Conservation (phyloP, 805 yeast species). For the Barnettozyma botsteinii region DNA sequence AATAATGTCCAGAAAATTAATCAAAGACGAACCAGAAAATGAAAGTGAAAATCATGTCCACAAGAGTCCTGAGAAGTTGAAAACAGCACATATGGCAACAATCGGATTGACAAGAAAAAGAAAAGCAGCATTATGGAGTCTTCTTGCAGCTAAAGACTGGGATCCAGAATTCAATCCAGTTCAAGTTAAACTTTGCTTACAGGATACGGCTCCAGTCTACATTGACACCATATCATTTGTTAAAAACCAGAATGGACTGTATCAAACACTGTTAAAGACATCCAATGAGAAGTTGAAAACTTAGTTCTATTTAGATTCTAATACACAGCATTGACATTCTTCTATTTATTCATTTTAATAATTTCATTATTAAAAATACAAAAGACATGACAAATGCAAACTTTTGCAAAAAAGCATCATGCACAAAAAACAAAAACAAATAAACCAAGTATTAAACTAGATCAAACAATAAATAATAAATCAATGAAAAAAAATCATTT, state of each 20-base stretch:
- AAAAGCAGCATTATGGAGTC: slow-evolving; percentile 71
- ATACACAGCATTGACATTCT: too few species aligned
- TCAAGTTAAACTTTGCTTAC: slow-evolving; percentile 28
- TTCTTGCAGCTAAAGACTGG: slow-evolving; percentile 74
- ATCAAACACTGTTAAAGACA: slow-evolving; percentile 4
- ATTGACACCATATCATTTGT: slow-evolving; percentile 15
- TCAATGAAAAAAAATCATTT: neutral
- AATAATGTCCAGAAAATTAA: slow-evolving; percentile 24
- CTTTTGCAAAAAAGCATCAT: neutral
- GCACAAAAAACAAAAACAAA: neutral
- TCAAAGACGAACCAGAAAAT: slow-evolving; percentile 9
- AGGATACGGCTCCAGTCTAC: slow-evolving; percentile 28
- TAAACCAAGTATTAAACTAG: slow-evolving; percentile 2
- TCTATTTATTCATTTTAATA: too few species aligned
- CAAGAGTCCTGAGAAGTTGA: slow-evolving; percentile 31
- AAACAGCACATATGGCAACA: slow-evolving; percentile 32
- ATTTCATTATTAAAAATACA: too few species aligned
- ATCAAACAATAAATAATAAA: slow-evolving; percentile 1
- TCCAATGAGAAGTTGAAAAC: neutral
- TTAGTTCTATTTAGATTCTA: too few species aligned
- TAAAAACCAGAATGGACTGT: slow-evolving; percentile 20
- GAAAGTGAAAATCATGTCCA: slow-evolving; percentile 9
- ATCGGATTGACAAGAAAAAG: slow-evolving; percentile 58
- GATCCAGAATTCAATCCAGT: slow-evolving; percentile 26
- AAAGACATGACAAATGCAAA: neutral